Evolutionary conservation across 768 basidiomycete genomes (phyloP).

Genomic region (Phaeotremella fagi): DNA sequence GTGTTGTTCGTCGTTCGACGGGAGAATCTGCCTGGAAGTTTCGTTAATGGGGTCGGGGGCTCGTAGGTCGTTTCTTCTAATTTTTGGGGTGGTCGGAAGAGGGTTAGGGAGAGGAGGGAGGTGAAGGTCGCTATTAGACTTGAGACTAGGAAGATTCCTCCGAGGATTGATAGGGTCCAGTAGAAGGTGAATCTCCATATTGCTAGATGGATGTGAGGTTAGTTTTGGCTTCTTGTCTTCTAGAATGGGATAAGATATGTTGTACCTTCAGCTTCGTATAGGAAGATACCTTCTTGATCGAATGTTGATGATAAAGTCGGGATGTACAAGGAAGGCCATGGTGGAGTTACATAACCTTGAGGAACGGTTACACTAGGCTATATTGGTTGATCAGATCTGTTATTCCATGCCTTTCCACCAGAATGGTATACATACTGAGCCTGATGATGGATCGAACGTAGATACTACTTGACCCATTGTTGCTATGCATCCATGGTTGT

Average conservation of each 20-base stretch:
- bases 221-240: no score
- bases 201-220: slow-evolving; percentile 13
- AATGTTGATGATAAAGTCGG: slow-evolving; percentile 19
- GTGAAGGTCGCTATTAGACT: slow-evolving; percentile 23
- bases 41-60: not conserved
- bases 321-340: slow-evolving; percentile 35
- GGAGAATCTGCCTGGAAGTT: not conserved
- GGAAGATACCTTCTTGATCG: slow-evolving; percentile 27
- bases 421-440: no score
- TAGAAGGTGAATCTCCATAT: slow-evolving; percentile 44
- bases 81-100: slow-evolving; percentile 9
- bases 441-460: no score
- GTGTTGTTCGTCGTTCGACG: not conserved
- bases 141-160: slow-evolving; percentile 27
- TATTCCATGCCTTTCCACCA: no score
- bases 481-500: no score
- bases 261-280: slow-evolving; percentile 42
- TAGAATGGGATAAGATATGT: no score
- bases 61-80: not conserved
- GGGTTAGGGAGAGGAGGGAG: slow-evolving; percentile 23
- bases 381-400: no score
- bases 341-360: slow-evolving; percentile 27
- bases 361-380: no score
- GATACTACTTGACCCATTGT: no score
- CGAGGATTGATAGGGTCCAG: slow-evolving; percentile 34